These are phyloP conservation scores for Mortierella sp. DNA, from an alignment of 371 early-diverging fungal genomes.

Conservation along the genomic window DNA sequence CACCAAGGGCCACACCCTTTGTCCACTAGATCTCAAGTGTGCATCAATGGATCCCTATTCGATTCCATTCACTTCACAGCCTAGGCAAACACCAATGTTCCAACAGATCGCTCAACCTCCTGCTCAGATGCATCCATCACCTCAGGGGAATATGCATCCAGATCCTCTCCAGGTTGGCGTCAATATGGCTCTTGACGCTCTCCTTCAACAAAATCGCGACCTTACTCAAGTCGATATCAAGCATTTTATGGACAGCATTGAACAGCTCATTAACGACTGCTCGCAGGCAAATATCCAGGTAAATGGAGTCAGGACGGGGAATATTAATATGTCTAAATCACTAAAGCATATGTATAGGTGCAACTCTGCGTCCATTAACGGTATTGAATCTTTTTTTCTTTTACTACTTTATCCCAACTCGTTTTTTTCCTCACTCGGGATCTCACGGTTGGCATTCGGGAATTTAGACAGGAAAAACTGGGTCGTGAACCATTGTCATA, in stretches of 20 bases:
- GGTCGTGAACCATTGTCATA: conserved; percentile 64
- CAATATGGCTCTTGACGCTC: conserved; percentile 27
- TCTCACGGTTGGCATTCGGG: background rate
- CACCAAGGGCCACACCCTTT: no score
- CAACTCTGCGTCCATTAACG: background rate
- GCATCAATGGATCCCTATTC: no score
- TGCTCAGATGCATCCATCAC: no score
- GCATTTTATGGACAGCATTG: conserved; percentile 36
- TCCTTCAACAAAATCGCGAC: conserved; percentile 23
- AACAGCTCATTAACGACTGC: conserved; percentile 67
- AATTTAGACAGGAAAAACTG: conserved; percentile 66
- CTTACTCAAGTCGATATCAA: conserved; percentile 22
- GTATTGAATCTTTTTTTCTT: conserved; percentile 1
- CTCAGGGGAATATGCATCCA: no score
- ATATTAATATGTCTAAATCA: background rate
- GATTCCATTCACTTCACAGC: no score
- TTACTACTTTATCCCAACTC: background rate
- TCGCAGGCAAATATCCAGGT: conserved; percentile 72
- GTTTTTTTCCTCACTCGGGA: background rate
- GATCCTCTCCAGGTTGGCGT: background rate
- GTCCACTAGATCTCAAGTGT: no score
- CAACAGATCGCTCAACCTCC: background rate
- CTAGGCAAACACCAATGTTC: background rate
- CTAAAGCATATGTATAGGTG: no score
- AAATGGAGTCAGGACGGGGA: background rate